Percentiles rank a stretch among this genome's conserved stretches.
phyloP scores from a whole-genome alignment of 495 filamentous ascomycete genomes.

The Podospora didyma region DNA sequence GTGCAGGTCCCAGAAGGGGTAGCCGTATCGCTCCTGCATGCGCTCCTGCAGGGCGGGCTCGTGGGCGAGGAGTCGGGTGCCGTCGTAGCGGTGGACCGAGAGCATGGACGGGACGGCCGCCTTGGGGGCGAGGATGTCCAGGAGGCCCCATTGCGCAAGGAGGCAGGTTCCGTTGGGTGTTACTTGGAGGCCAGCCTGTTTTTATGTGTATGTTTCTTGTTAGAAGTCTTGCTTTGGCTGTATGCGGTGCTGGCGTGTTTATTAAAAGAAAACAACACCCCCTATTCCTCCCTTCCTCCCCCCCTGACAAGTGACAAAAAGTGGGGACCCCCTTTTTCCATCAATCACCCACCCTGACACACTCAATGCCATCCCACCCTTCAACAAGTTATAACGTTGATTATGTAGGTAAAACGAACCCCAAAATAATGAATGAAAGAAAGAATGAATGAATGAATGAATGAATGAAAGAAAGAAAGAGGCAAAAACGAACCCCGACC shows the following conservation, averaged over 20 bases:
- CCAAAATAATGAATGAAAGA: background rate
- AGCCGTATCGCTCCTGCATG: conserved; percentile 39
- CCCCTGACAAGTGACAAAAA: too few species aligned
- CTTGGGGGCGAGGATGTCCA: conserved; percentile 37
- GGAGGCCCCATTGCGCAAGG: conserved; percentile 48
- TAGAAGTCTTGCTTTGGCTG: too few species aligned
- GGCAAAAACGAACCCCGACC: conserved; percentile 30
- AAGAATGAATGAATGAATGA: conserved; percentile 13
- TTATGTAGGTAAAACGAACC: too few species aligned
- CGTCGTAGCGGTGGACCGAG: conserved; percentile 56
- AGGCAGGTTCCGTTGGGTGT: conserved; percentile 51
- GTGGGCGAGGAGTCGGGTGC: conserved; percentile 49
- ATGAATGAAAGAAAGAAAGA: conserved; percentile 34
- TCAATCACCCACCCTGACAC: too few species aligned
- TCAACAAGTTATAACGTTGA: too few species aligned
- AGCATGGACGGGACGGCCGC: conserved; percentile 51
- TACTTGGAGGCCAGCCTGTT: conserved; percentile 49
- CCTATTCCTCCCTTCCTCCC: too few species aligned
- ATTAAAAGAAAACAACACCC: too few species aligned
- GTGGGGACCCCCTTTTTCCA: too few species aligned
- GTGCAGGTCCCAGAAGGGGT: conserved; percentile 53
- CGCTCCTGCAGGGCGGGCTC: conserved; percentile 44
- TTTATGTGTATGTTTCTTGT: conserved; percentile 8
- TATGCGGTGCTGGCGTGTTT: too few species aligned
- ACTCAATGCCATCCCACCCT: too few species aligned